Conservation (phyloP, 2,329 filamentous ascomycete genomes). For the Neurospora sp. region DNA sequence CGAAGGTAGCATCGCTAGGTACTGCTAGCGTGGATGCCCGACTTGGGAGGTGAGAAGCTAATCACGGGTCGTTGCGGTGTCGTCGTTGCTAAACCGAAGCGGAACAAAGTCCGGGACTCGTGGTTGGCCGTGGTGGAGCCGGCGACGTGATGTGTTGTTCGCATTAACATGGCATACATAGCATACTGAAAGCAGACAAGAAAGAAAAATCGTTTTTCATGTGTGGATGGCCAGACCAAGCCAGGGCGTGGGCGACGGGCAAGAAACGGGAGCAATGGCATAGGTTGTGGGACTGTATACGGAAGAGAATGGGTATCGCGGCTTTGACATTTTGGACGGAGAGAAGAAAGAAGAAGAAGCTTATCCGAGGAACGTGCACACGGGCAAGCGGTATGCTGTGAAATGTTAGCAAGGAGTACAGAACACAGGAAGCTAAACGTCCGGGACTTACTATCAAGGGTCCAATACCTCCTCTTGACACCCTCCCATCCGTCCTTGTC, state of each 20-base stretch:
- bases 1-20: not conserved
- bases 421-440: constrained; percentile 2
- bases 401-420: constrained; percentile 19
- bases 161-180: no score
- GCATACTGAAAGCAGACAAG: not conserved
- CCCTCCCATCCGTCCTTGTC: constrained; percentile 78
- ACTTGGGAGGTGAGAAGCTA: not conserved
- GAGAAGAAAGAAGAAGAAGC: not conserved
- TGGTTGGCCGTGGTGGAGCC: not conserved
- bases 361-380: constrained; percentile 63
- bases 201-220: not conserved
- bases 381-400: constrained; percentile 60
- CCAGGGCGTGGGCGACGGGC: no score
- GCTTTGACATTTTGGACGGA: not conserved
- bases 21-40: not conserved
- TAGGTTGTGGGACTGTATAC: no score
- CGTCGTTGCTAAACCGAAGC: not conserved
- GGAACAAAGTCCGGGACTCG: not conserved
- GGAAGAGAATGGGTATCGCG: not conserved
- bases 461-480: constrained; percentile 84
- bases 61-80: not conserved
- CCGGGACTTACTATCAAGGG: constrained; percentile 53
- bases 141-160: no score
- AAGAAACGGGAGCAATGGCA: no score
- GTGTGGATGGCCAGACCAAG: not conserved